Evolutionary conservation across 2,329 filamentous ascomycete species (phyloP).

Genomic region (Colletotrichum sp.): DNA sequence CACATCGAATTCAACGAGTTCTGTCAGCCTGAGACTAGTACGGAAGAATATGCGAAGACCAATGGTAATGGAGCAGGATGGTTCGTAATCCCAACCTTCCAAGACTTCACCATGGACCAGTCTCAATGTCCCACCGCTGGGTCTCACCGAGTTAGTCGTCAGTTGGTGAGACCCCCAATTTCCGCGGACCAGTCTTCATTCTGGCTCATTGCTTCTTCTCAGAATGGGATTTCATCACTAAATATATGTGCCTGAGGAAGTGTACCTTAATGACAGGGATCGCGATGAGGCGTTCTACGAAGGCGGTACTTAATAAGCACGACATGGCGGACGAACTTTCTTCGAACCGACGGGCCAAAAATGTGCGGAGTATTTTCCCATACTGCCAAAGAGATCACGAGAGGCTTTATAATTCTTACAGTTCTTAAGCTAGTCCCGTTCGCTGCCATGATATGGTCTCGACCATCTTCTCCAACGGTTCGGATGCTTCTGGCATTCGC

Average conservation of each 20-base stretch:
- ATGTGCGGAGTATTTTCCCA: neutral
- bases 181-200: no score
- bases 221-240: neutral
- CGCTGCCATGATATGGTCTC: rapidly evolving
- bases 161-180: no score
- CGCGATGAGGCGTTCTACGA: neutral
- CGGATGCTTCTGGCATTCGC: rapidly evolving
- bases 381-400: neutral
- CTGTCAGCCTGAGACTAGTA: neutral
- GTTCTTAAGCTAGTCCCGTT: neutral
- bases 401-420: rapidly evolving
- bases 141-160: no score
- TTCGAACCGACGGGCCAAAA: rapidly evolving
- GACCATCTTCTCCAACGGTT: rapidly evolving
- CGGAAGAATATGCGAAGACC: neutral
- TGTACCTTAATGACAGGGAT: neutral
- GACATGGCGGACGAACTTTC: neutral
- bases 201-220: neutral
- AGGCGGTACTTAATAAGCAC: neutral
- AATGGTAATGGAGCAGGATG: rapidly evolving
- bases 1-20: neutral
- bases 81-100: neutral
- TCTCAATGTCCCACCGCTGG: rapidly evolving
- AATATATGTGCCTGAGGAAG: neutral
- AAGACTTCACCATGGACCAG: neutral